phyloP scores from a whole-genome alignment of 495 filamentous ascomycete genomes.

The Penicillium alfredii region DNA sequence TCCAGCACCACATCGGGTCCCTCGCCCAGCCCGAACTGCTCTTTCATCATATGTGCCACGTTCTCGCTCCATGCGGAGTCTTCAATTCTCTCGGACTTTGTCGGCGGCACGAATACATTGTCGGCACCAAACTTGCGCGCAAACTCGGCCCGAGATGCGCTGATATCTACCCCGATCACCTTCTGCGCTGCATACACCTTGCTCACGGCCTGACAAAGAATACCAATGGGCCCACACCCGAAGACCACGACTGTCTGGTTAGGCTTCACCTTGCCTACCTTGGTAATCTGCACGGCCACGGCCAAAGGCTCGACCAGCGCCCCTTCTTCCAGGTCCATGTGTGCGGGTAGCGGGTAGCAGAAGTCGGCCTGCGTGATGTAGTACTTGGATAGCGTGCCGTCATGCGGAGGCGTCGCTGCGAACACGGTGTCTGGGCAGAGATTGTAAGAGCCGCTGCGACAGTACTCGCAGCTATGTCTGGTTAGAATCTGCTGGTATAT shows the following conservation, averaged over 20 bases:
- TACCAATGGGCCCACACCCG: conserved; percentile 79
- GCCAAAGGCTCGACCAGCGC: conserved; percentile 78
- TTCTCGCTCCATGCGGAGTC: conserved; percentile 53
- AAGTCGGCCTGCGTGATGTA: conserved; percentile 70
- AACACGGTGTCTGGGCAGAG: conserved; percentile 64
- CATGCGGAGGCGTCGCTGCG: conserved; percentile 76
- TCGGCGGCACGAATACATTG: conserved; percentile 54
- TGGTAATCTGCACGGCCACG: conserved; percentile 74
- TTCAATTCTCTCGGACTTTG: conserved; percentile 8
- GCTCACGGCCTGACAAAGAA: conserved; percentile 72
- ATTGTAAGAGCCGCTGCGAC: conserved; percentile 38
- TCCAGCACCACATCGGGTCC: conserved; percentile 81
- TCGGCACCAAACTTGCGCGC: conserved; percentile 62
- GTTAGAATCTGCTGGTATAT: background rate
- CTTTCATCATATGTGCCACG: conserved; percentile 51
- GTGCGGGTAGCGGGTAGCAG: conserved; percentile 70
- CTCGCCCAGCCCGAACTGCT: conserved; percentile 33
- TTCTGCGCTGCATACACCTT: conserved; percentile 67
- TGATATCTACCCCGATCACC: conserved; percentile 74
- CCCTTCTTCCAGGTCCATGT: conserved; percentile 71
- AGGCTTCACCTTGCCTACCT: conserved; percentile 60
- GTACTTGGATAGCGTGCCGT: conserved; percentile 75
- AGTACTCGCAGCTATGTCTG: conserved; percentile 30
- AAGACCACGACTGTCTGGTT: conserved; percentile 77
- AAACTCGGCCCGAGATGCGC: conserved; percentile 61